Evolutionary conservation across 805 yeast genomes (phyloP).

Genomic region (Barnettozyma salicaria): DNA sequence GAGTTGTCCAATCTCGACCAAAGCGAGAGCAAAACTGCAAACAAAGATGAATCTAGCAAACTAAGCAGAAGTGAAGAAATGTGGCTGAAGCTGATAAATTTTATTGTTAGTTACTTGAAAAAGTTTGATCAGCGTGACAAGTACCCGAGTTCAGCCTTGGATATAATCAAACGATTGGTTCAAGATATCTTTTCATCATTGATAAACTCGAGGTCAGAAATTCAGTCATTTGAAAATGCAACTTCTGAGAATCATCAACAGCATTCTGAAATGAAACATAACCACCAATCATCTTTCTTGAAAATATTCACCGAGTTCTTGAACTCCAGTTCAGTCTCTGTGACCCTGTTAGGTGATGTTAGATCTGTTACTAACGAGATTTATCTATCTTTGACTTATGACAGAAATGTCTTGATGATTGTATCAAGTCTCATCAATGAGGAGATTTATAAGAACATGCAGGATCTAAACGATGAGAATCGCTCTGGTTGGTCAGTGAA

Average conservation of each 20-base stretch:
- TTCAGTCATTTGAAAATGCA: conserved; percentile 17
- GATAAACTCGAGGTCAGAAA: conserved; percentile 28
- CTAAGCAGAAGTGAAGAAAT: conserved; percentile 31
- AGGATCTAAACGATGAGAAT: conserved; percentile 35
- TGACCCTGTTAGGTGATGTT: conserved; percentile 54
- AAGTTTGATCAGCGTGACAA: conserved; percentile 22
- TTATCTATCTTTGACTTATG: conserved; percentile 58
- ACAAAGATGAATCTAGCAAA: background rate
- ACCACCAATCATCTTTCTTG: conserved; percentile 38
- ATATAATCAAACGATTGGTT: conserved; percentile 33
- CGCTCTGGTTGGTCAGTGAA: conserved; percentile 60
- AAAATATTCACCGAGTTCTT: conserved; percentile 51
- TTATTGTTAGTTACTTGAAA: conserved; percentile 32
- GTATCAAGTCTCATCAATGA: conserved; percentile 50
- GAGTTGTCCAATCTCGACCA: conserved; percentile 25
- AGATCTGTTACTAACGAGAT: conserved; percentile 56
- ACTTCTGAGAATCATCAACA: conserved; percentile 16
- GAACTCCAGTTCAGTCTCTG: conserved; percentile 38
- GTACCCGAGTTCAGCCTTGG: conserved; percentile 21
- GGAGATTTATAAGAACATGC: conserved; percentile 46
- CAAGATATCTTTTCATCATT: conserved; percentile 39
- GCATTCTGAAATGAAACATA: background rate
- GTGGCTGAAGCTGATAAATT: conserved; percentile 36
- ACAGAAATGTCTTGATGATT: conserved; percentile 46
- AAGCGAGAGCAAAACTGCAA: conserved; percentile 6